phyloP scores from a whole-genome alignment of 2,329 filamentous ascomycete genomes.

The Talaromyces pinophilus region DNA sequence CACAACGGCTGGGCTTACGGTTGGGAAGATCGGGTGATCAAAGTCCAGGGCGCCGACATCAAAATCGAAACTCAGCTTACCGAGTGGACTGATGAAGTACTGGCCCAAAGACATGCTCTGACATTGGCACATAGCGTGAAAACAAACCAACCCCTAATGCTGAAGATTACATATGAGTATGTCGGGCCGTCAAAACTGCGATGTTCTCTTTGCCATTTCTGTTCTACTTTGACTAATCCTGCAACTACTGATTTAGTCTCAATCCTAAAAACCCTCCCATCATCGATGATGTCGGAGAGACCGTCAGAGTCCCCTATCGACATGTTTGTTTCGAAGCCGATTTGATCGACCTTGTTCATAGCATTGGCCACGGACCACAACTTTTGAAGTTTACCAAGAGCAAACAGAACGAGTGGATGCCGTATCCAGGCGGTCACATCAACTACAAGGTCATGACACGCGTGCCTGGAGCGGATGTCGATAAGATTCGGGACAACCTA shows the following conservation, averaged over 20 bases:
- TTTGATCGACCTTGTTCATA: neutral
- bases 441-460: neutral
- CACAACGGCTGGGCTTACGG: neutral
- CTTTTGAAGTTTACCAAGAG: neutral
- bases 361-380: constrained; percentile 11
- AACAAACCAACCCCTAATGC: neutral
- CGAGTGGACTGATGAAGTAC: neutral
- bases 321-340: neutral
- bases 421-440: neutral
- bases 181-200: too few species aligned
- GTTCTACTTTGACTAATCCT: neutral
- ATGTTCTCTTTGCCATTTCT: too few species aligned
- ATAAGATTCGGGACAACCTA: neutral
- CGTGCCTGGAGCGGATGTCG: constrained; percentile 5
- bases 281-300: neutral
- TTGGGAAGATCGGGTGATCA: neutral
- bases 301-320: neutral
- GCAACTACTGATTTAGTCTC: neutral
- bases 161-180: neutral
- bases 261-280: neutral
- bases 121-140: neutral
- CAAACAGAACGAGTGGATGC: neutral
- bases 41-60: too few species aligned
- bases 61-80: neutral
- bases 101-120: constrained; percentile 5